Percentiles rank a stretch among this genome's conserved stretches.
Conservation (phyloP, 495 filamentous ascomycete genomes). For the Apodospora peruviana region DNA sequence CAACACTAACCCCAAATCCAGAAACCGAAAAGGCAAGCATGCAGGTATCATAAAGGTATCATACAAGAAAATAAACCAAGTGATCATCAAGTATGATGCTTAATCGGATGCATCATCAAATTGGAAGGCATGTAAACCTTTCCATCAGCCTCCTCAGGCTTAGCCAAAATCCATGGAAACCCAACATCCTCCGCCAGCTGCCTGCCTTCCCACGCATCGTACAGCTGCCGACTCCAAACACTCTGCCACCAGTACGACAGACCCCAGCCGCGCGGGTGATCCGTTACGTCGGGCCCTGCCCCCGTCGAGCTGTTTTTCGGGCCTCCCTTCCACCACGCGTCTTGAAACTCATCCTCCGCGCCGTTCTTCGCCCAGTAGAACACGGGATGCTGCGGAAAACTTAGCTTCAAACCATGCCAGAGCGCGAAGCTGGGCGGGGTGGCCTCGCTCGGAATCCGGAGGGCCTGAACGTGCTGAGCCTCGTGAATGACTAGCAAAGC, state of each 20-base stretch:
- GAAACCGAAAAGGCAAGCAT: too few relatives aligned
- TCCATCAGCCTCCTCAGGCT: constrained; percentile 11
- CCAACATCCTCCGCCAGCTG: constrained; percentile 3
- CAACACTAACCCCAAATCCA: too few relatives aligned
- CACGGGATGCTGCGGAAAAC: constrained; percentile 31
- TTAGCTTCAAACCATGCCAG: constrained; percentile 37
- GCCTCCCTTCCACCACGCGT: constrained; percentile 32
- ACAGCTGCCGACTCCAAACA: constrained; percentile 19
- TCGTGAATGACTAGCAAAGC: constrained; percentile 25
- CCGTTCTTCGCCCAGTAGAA: constrained; percentile 18
- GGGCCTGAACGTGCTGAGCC: constrained; percentile 19
- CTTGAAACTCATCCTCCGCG: constrained; percentile 14
- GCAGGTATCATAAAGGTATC: too few relatives aligned
- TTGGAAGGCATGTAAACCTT: constrained; percentile 24
- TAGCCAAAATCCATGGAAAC: constrained; percentile 19
- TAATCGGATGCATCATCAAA: constrained; percentile 28
- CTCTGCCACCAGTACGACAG: constrained; percentile 31
- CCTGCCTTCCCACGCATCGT: constrained; percentile 19
- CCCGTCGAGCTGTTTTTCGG: constrained; percentile 18
- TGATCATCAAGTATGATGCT: constrained; percentile 11
- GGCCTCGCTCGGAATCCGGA: constrained; percentile 31
- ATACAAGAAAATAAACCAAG: too few relatives aligned
- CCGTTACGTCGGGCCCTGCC: constrained; percentile 15
- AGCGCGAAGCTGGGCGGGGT: constrained; percentile 34
- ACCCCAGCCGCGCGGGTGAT: constrained; percentile 20